Percentiles rank a stretch among this genome's conserved stretches.
Conservation (phyloP, 164 flowering plant genomes). For the Vitis labrusca region DNA sequence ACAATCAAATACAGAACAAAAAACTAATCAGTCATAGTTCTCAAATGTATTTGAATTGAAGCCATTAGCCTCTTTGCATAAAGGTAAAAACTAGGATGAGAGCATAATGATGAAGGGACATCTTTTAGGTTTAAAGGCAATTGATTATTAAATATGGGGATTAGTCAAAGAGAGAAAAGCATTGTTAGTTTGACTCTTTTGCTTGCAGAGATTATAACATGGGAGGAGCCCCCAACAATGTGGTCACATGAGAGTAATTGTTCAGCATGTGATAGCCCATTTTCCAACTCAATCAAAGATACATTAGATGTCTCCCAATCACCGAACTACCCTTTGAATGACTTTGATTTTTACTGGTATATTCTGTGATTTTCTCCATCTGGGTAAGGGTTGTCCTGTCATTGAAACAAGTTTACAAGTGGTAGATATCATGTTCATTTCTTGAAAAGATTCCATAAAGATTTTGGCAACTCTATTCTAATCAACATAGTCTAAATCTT, state of each 20-base stretch:
- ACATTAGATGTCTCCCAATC: not conserved
- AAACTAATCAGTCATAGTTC: too few species aligned
- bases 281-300: slow-evolving; percentile 26
- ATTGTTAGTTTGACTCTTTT: slow-evolving; percentile 24
- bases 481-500: slow-evolving; percentile 21
- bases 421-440: slow-evolving; percentile 27
- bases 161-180: slow-evolving; percentile 24
- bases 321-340: slow-evolving; percentile 27
- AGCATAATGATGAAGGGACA: too few species aligned
- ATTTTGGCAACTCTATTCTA: slow-evolving; percentile 31
- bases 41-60: too few species aligned
- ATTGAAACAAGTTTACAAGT: slow-evolving; percentile 7
- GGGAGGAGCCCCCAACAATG: slow-evolving; percentile 34
- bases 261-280: slow-evolving; percentile 43
- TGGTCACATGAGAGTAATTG: slow-evolving; percentile 58
- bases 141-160: slow-evolving; percentile 5
- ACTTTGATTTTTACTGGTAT: not conserved
- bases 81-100: not conserved
- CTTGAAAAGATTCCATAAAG: slow-evolving; percentile 25
- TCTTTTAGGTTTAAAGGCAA: not conserved
- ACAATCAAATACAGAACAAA: too few species aligned
- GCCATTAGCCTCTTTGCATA: too few species aligned
- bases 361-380: slow-evolving; percentile 2
- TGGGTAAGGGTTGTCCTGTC: slow-evolving; percentile 21
- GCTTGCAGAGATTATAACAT: slow-evolving; percentile 30